Conservation (phyloP, 177 flowering plant species). For the Vitis hybrid region DNA sequence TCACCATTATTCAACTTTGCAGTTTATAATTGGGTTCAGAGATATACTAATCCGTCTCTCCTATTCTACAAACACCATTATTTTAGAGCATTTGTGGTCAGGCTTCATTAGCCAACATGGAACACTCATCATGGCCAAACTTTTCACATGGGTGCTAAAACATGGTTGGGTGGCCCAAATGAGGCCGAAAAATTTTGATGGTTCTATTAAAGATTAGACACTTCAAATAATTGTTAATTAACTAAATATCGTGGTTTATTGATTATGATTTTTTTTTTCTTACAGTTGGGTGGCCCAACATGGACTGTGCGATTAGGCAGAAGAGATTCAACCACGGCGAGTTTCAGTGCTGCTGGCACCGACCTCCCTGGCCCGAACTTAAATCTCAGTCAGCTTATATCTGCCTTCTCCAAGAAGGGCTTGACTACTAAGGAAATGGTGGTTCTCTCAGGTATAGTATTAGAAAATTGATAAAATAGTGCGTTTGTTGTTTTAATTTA, state of each 20-base stretch:
- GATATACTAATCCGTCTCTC: neutral
- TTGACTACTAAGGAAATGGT: constrained; percentile 18
- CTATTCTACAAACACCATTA: too few species aligned
- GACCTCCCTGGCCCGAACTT: constrained; percentile 26
- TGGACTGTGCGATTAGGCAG: constrained; percentile 32
- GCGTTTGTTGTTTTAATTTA: too few species aligned
- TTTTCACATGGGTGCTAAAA: too few species aligned
- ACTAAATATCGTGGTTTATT: neutral
- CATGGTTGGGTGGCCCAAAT: too few species aligned
- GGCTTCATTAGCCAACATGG: too few species aligned
- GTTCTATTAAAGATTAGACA: too few species aligned
- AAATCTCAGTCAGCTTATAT: constrained; percentile 23
- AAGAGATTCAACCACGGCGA: constrained; percentile 7
- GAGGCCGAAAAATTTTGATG: rapidly evolving
- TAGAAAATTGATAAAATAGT: too few species aligned
- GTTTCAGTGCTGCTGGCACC: constrained; percentile 23
- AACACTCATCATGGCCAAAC: too few species aligned
- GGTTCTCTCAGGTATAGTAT: too few species aligned
- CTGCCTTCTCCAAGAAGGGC: constrained; percentile 28
- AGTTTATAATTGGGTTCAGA: neutral
- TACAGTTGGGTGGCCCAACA: constrained; percentile 33
- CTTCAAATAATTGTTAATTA: too few species aligned
- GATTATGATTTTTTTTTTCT: neutral
- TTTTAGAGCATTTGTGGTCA: too few species aligned
- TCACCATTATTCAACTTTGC: neutral